These are phyloP conservation scores for Suaeda aralocaspica DNA, from an alignment of 148 eudicot species.

Conservation along the genomic window DNA sequence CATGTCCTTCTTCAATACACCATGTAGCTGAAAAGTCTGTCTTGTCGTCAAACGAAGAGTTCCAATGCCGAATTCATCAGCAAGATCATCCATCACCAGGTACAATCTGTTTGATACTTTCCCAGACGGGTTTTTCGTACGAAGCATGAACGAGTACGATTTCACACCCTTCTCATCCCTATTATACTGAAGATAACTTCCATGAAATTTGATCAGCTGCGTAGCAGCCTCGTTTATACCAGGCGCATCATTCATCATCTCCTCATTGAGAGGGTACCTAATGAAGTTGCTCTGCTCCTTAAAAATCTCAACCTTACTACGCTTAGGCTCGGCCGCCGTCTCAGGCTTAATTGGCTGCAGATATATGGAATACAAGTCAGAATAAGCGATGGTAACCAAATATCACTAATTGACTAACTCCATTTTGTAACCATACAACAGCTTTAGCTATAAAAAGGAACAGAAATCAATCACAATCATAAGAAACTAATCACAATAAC, in stretches of 20 bases:
- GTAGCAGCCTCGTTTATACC: conserved; percentile 83
- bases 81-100: conserved; percentile 93
- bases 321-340: conserved; percentile 62
- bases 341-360: conserved; percentile 90
- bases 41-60: conserved; percentile 94
- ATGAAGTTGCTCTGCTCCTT: conserved; percentile 94
- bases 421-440: neutral
- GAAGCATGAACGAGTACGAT: conserved; percentile 98
- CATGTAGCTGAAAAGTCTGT: conserved; percentile 97
- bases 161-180: conserved; percentile 74
- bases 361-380: conserved; percentile 6
- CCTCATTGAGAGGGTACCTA: conserved; percentile 92
- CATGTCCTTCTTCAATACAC: conserved; percentile 80
- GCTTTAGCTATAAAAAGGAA: neutral
- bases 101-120: conserved; percentile 83
- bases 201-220: conserved; percentile 94
- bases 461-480: neutral
- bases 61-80: conserved; percentile 91
- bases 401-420: neutral
- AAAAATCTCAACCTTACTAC: conserved; percentile 92
- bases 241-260: conserved; percentile 72
- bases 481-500: neutral
- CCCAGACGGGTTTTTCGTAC: conserved; percentile 95
- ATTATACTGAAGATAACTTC: conserved; percentile 81
- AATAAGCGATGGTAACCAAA: neutral